Evolutionary conservation across 2,329 filamentous ascomycete genomes (phyloP).

Genomic region (Rosellinia necatrix): DNA sequence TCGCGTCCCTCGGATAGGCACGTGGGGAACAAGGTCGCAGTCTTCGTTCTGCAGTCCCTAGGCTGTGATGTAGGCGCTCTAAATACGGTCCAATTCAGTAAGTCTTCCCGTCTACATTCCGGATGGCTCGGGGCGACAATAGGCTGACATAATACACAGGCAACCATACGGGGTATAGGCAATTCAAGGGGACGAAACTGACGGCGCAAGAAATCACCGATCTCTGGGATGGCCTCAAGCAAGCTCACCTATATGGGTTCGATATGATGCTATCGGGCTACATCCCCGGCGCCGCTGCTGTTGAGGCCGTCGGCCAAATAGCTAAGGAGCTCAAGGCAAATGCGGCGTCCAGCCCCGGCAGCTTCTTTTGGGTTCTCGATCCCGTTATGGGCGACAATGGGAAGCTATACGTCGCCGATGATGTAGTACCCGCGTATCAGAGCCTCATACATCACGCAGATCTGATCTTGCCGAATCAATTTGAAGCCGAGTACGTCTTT

Average conservation of each 20-base stretch:
- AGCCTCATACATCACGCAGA: constrained; percentile 79
- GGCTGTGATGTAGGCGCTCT: constrained; percentile 93
- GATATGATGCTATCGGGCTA: constrained; percentile 96
- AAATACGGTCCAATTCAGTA: constrained; percentile 98
- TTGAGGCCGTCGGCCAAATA: constrained; percentile 83
- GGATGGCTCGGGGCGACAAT: not conserved
- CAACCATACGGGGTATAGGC: constrained; percentile 92
- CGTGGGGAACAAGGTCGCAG: constrained; percentile 97
- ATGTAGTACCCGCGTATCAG: constrained; percentile 91
- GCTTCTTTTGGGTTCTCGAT: constrained; percentile 96
- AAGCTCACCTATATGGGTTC: constrained; percentile 85
- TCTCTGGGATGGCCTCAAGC: constrained; percentile 81
- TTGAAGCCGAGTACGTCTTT: constrained; percentile 84
- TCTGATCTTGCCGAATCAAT: constrained; percentile 93
- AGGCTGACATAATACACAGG: constrained; percentile 55
- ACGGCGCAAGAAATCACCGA: constrained; percentile 82
- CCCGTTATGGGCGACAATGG: constrained; percentile 99
- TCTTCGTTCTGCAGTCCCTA: constrained; percentile 89
- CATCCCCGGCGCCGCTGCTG: constrained; percentile 82
- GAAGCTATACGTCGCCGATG: constrained; percentile 85
- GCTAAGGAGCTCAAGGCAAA: constrained; percentile 77
- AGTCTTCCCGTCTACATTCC: constrained; percentile 40
- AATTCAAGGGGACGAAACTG: constrained; percentile 83
- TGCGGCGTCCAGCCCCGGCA: constrained; percentile 63
- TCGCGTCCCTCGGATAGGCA: constrained; percentile 62